Percentiles rank a stretch among this genome's conserved stretches.
phyloP scores from a whole-genome alignment of 768 basidiomycete genomes.

The Suillus tomentosus region DNA sequence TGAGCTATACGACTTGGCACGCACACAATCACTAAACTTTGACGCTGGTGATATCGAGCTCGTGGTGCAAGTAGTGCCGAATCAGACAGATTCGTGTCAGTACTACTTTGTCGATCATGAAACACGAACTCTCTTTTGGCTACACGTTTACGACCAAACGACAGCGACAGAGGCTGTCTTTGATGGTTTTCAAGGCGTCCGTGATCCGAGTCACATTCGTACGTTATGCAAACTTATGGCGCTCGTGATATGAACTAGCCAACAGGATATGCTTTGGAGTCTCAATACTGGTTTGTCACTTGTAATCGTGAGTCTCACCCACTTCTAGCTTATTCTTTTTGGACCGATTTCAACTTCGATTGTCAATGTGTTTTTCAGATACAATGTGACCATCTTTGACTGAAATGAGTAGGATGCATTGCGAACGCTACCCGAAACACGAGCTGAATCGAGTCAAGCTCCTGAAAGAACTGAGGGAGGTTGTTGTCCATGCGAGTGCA shows the following conservation, averaged over 20 bases:
- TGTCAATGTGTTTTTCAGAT: background rate
- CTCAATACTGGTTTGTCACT: conserved; percentile 26
- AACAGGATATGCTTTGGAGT: conserved; percentile 22
- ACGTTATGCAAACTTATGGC: conserved; percentile 13
- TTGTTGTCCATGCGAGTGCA: conserved; percentile 18
- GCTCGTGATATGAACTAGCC: background rate
- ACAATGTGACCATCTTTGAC: background rate
- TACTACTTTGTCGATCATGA: conserved; percentile 53
- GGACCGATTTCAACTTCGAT: background rate
- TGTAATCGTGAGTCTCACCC: background rate
- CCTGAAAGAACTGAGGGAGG: conserved; percentile 10
- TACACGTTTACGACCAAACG: conserved; percentile 39
- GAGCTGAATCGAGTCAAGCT: conserved; percentile 2
- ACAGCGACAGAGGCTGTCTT: conserved; percentile 24
- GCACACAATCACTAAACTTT: background rate
- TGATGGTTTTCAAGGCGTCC: conserved; percentile 40
- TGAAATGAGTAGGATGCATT: conserved; percentile 12
- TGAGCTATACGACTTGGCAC: background rate
- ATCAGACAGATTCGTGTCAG: background rate
- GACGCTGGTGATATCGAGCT: background rate
- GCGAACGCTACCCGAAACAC: conserved; percentile 12
- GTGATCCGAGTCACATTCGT: conserved; percentile 43
- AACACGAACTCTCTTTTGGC: conserved; percentile 47
- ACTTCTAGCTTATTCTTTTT: background rate
- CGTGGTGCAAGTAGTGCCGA: background rate